phyloP scores from a whole-genome alignment of 2,329 filamentous ascomycete genomes.

The Ceratocystis variospora region DNA sequence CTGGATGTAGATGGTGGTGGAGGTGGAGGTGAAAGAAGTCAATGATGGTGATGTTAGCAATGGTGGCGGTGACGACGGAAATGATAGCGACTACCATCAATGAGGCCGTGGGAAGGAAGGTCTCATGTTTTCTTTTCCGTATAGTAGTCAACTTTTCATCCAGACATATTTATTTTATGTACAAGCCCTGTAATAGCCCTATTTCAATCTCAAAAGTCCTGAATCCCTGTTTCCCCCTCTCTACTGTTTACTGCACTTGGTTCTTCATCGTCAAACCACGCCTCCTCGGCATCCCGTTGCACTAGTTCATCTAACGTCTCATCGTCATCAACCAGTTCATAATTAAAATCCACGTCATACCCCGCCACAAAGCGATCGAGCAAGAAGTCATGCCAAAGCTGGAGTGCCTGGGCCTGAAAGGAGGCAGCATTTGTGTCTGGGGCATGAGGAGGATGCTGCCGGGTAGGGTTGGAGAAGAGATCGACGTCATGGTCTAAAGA shows the following conservation, averaged over 20 bases:
- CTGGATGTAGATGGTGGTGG: conserved; percentile 11
- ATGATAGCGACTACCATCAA: neutral
- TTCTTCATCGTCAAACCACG: conserved; percentile 69
- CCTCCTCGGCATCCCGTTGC: conserved; percentile 53
- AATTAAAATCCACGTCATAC: conserved; percentile 67
- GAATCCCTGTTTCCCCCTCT: conserved; percentile 53
- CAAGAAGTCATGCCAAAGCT: conserved; percentile 60
- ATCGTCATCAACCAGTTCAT: conserved; percentile 53
- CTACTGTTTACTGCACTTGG: conserved; percentile 34
- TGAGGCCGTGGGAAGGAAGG: no score
- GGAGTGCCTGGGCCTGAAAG: conserved; percentile 48
- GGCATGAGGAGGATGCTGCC: neutral
- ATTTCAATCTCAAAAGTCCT: conserved; percentile 45
- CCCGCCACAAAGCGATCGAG: conserved; percentile 61
- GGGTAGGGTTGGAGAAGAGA: neutral
- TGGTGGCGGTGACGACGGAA: neutral
- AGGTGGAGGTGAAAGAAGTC: neutral
- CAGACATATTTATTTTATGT: neutral
- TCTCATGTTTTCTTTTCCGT: no score
- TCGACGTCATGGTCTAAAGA: neutral
- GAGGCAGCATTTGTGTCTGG: neutral
- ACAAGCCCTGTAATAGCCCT: neutral
- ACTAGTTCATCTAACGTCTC: conserved; percentile 49
- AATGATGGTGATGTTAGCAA: neutral
- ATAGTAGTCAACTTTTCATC: no score